Evolutionary conservation across 257 asterid species (phyloP), one percentile per base, ranked within the genome.

Genomic region (Rubia yunnanensis): DNA sequence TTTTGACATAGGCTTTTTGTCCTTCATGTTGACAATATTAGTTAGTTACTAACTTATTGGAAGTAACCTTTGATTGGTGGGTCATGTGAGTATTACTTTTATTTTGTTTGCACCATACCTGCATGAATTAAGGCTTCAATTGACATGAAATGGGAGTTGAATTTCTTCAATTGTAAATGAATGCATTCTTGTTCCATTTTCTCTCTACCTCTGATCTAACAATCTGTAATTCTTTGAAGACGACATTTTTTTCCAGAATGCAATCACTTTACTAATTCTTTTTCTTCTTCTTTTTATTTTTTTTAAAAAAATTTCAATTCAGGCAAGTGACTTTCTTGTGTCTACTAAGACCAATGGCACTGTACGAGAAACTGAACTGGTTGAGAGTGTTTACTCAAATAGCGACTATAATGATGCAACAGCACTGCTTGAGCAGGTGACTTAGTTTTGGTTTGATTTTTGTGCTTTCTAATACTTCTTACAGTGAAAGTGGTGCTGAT

Each of bases 261-360:
- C 52, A 38, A 46, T 35, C 52, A 30, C n/a, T 49, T 53, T 55
- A 48, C 73, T 64, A 34, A 11, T 35, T 14, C 31, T 57, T 7
- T 46, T 28, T 69, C 41, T 36, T 63, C 23, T 53, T 44, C 2
- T 44, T 44, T 14, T 44, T 4, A n/a, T n/a, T n/a, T n/a, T n/a
- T n/a, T n/a, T n/a, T n/a, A n/a, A n/a, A n/a, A n/a, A 44, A 55
- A 76, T 73, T 71, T 59, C 65, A 65, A 80, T 72, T 48, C 80
- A 94, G 99, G 96, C 98, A 57, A 94, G 96, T 59, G 91, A 85
- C 69, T 86, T 94, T 81, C 98, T 90, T 72, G 70, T 84, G 69
- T 80, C 94, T 32, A 82, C 85, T 81, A 88, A 83, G 82, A 83
- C 84, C 65, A 81, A 74, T 78, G 69, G 77, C 68, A 75, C 83